Evolutionary conservation across 257 asterid species (phyloP).

Genomic region (Pogostemon cablin): DNA sequence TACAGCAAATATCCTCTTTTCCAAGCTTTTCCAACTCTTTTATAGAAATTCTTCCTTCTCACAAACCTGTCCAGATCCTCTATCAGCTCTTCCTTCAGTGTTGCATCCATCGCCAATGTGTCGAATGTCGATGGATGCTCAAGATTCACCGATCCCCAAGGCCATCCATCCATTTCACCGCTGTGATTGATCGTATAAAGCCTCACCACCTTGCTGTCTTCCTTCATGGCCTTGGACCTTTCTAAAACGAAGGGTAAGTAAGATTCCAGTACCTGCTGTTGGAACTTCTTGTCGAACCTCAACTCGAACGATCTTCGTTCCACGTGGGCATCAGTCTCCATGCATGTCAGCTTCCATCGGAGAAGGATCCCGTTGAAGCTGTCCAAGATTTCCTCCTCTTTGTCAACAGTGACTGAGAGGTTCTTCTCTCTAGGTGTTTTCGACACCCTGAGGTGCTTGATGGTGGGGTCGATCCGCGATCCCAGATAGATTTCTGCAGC

Average conservation of each 20-base stretch:
- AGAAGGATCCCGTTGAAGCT: background rate
- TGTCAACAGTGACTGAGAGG: background rate
- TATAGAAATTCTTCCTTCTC: background rate
- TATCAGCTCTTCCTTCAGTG: background rate
- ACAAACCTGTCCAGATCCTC: background rate
- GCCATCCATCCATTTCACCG: background rate
- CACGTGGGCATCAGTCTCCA: background rate
- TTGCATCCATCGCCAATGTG: constrained; percentile 1
- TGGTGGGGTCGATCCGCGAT: background rate
- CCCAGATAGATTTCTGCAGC: background rate
- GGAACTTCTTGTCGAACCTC: background rate
- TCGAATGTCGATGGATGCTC: background rate
- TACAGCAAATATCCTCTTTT: constrained; percentile 11
- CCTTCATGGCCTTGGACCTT: constrained; percentile 1
- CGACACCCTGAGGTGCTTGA: background rate
- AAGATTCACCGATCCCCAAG: constrained; percentile 3
- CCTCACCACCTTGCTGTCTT: background rate
- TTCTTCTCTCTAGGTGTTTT: background rate
- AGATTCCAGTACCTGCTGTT: background rate
- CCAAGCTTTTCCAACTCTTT: background rate
- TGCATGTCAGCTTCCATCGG: background rate
- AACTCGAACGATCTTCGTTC: background rate
- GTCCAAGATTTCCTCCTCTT: background rate
- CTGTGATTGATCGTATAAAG: background rate
- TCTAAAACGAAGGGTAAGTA: background rate